phyloP scores from a whole-genome alignment of 306 rosid species.

The Ceratonia siliqua region DNA sequence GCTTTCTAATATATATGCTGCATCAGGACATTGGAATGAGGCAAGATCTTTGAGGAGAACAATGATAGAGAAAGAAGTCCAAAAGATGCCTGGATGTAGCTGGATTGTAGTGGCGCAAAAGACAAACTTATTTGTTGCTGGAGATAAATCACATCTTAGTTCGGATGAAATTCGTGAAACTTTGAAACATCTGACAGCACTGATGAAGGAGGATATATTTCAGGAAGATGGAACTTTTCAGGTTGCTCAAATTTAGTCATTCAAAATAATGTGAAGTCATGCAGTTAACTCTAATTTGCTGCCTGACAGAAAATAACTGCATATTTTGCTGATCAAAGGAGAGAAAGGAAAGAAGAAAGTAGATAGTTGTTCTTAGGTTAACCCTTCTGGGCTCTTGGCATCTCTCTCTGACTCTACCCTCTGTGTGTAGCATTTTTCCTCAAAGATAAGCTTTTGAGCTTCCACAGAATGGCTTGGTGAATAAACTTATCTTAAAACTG shows the following conservation, averaged over 20 bases:
- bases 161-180: slow-evolving; percentile 48
- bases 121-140: slow-evolving; percentile 53
- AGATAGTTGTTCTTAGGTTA: no score
- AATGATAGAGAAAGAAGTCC: slow-evolving; percentile 67
- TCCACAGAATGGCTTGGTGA: no score
- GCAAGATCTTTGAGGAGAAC: slow-evolving; percentile 61
- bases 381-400: no score
- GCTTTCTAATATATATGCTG: slow-evolving; percentile 68
- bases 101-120: slow-evolving; percentile 69
- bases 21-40: slow-evolving; percentile 71
- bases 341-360: background rate
- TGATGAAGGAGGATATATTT: slow-evolving; percentile 49
- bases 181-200: slow-evolving; percentile 49
- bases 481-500: no score
- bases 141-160: slow-evolving; percentile 54
- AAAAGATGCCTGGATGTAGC: slow-evolving; percentile 72
- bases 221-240: slow-evolving; percentile 24
- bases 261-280: slow-evolving; percentile 1
- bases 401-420: no score
- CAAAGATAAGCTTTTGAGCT: no score
- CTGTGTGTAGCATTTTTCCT: no score
- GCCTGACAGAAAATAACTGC: slow-evolving; percentile 11
- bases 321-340: background rate
- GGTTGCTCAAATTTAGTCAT: slow-evolving; percentile 29
- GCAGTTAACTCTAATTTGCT: slow-evolving; percentile 18